Percentiles rank a stretch among this genome's conserved stretches.
Evolutionary conservation across 352 stramenopile species (phyloP).

Genomic region (Globisporangium solare): DNA sequence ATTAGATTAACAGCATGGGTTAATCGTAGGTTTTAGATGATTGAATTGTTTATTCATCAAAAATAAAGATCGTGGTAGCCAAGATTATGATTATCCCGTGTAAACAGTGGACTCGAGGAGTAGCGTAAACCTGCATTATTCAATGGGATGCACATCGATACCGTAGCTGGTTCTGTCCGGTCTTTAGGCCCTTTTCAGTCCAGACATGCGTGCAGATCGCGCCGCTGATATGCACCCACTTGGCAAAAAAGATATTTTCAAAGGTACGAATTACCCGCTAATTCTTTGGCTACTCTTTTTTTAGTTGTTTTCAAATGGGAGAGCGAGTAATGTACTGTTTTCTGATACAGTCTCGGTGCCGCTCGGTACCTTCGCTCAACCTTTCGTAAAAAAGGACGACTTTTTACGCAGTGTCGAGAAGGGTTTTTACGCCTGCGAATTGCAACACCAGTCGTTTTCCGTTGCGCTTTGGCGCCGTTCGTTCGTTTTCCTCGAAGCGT

Average conservation of each 20-base stretch:
- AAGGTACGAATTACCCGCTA: background rate
- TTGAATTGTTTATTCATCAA: too few species aligned
- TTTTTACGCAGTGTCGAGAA: background rate
- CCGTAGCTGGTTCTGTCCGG: background rate
- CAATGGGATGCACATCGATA: too few species aligned
- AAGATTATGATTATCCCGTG: too few species aligned
- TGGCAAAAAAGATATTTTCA: background rate
- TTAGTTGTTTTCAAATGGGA: too few species aligned
- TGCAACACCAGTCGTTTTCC: conserved; percentile 1
- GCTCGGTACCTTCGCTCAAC: background rate
- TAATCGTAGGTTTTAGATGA: background rate
- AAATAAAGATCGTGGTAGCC: too few species aligned
- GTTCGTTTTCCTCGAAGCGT: background rate
- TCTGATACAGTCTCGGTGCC: too few species aligned
- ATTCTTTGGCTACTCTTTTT: background rate
- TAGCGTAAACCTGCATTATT: too few species aligned
- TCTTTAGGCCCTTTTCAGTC: too few species aligned
- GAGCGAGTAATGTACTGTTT: background rate
- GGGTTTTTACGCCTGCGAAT: background rate
- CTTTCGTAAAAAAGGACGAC: conserved; percentile 1
- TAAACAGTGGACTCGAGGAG: too few species aligned
- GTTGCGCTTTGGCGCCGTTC: background rate
- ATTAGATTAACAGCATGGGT: background rate
- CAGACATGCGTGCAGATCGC: background rate
- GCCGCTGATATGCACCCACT: background rate